Percentiles rank a stretch among this genome's conserved stretches.
Evolutionary conservation across 192 early-diverging fungal genomes (phyloP).

Genomic region (Jimgerdemannia flammicorona): DNA sequence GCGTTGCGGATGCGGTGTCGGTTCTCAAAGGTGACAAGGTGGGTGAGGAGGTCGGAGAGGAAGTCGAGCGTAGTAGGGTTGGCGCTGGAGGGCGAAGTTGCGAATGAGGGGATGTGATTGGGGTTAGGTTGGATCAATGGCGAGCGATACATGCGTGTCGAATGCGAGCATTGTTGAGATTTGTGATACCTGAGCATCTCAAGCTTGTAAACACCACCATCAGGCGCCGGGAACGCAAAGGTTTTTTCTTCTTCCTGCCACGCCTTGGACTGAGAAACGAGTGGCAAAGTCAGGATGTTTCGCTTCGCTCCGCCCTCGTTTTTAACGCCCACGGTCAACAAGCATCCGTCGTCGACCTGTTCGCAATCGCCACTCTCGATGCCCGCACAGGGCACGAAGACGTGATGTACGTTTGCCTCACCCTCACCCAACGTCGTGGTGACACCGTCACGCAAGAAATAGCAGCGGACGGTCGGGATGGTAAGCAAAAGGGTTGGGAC

Average conservation of each 20-base stretch:
- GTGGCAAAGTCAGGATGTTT: neutral
- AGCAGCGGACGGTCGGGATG: neutral
- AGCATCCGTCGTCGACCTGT: neutral
- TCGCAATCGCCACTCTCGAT: neutral
- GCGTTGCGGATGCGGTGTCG: neutral
- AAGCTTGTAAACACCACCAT: neutral
- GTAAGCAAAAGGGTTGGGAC: neutral
- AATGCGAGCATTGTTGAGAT: neutral
- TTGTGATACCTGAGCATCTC: neutral
- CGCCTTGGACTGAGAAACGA: neutral
- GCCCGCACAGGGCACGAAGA: neutral
- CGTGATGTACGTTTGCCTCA: neutral
- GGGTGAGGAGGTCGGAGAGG: neutral
- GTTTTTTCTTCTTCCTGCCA: neutral
- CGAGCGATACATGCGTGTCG: too few relatives aligned
- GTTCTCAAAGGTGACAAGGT: neutral
- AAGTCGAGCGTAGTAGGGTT: neutral
- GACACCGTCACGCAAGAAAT: neutral
- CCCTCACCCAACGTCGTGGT: neutral
- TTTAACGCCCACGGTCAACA: neutral
- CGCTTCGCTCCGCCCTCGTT: neutral
- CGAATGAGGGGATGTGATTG: neutral
- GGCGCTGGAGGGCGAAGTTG: neutral
- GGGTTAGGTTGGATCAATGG: neutral
- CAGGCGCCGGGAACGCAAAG: neutral